phyloP scores from a whole-genome alignment of 495 filamentous ascomycete genomes.

The Neurospora discreta region DNA sequence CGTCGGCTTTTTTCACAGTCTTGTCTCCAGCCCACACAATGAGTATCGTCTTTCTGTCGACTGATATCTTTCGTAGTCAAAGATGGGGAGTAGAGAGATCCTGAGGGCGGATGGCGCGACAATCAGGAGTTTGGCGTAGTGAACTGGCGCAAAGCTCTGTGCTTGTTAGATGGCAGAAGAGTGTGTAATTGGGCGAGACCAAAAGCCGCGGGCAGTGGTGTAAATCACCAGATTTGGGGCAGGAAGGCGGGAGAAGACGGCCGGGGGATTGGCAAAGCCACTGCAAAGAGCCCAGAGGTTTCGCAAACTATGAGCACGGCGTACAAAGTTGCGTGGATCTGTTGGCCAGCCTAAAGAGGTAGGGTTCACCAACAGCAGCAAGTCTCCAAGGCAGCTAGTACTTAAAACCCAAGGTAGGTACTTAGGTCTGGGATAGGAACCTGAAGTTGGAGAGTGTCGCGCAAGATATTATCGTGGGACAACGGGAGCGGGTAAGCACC shows the following conservation, averaged over 20 bases:
- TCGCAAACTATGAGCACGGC: neutral
- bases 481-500: constrained; percentile 3
- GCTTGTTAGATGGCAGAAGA: neutral
- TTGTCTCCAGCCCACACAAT: neutral
- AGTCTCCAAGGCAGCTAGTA: neutral
- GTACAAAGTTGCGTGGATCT: neutral
- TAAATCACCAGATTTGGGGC: neutral
- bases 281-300: neutral
- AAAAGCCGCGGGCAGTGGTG: neutral
- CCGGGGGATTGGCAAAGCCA: neutral
- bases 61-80: neutral
- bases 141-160: neutral
- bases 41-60: neutral
- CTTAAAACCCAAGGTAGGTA: neutral
- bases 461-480: constrained; percentile 14
- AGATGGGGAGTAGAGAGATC: neutral
- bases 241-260: neutral
- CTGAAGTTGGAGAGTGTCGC: neutral
- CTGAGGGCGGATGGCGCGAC: neutral
- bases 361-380: neutral
- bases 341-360: neutral
- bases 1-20: neutral
- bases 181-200: neutral
- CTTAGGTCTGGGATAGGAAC: neutral
- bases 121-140: neutral